Conservation (phyloP, 768 basidiomycete genomes). For the Grammothele lineata region DNA sequence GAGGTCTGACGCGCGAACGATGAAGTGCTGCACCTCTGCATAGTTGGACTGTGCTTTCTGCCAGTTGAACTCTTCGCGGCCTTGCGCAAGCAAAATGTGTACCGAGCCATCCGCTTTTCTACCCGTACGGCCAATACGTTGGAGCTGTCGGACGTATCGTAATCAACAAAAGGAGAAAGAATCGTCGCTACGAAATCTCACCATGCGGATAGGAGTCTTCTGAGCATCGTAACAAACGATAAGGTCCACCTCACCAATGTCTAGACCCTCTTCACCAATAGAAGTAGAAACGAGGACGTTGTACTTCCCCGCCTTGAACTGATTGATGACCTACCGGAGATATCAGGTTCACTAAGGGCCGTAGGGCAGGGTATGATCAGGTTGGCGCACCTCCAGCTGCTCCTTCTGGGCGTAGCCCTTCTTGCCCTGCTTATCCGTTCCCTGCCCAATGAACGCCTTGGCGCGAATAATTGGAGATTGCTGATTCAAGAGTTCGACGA, state of each 20-base stretch:
- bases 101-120: constrained; percentile 86
- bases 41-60: constrained; percentile 84
- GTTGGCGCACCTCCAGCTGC: constrained; percentile 66
- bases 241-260: constrained; percentile 96
- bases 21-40: constrained; percentile 83
- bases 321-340: constrained; percentile 63
- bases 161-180: not conserved
- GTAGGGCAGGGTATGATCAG: not conserved
- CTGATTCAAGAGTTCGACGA: constrained; percentile 73
- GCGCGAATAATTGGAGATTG: constrained; percentile 79
- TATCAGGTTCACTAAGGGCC: not conserved
- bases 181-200: constrained; percentile 27
- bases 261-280: constrained; percentile 96
- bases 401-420: constrained; percentile 90
- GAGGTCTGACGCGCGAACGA: constrained; percentile 78
- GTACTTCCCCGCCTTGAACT: constrained; percentile 82
- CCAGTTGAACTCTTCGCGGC: constrained; percentile 88
- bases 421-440: constrained; percentile 75
- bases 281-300: constrained; percentile 95
- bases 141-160: constrained; percentile 60
- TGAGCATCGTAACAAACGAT: constrained; percentile 97
- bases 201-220: constrained; percentile 95
- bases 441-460: constrained; percentile 88
- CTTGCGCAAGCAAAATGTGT: constrained; percentile 88
- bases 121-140: constrained; percentile 93